Percentiles rank a stretch among this genome's conserved stretches.
These are phyloP conservation scores for Lasiodiplodia theobromae DNA, from an alignment of 2,329 filamentous ascomycete genomes.

Conservation along the genomic window DNA sequence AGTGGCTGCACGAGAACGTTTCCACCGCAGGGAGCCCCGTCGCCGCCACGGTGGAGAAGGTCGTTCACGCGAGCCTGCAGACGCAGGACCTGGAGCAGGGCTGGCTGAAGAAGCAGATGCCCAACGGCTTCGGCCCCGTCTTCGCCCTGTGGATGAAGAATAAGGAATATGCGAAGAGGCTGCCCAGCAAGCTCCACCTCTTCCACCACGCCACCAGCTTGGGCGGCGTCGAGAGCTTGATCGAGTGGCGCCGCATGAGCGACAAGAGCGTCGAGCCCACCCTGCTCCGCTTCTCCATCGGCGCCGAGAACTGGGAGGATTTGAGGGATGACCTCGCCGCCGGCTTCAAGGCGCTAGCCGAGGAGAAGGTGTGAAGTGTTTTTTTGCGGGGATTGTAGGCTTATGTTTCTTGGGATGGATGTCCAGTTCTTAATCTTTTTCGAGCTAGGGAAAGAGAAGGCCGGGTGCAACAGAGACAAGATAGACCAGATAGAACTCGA, in stretches of 20 bases:
- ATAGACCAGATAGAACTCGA: not conserved
- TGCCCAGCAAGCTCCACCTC: conserved; percentile 80
- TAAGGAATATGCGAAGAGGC: conserved; percentile 65
- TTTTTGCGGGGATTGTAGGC: not conserved
- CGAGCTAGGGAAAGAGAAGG: no score
- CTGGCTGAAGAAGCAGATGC: conserved; percentile 91
- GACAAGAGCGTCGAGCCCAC: conserved; percentile 75
- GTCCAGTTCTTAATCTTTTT: not conserved
- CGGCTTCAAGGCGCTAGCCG: conserved; percentile 37
- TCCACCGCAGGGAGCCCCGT: conserved; percentile 42
- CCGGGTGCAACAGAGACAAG: not conserved
- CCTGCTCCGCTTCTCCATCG: conserved; percentile 82
- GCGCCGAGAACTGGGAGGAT: conserved; percentile 87
- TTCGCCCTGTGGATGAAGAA: conserved; percentile 76
- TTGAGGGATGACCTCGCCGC: conserved; percentile 72
- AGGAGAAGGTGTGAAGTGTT: conserved; percentile 10
- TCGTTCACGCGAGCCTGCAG: conserved; percentile 79
- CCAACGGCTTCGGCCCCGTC: conserved; percentile 85
- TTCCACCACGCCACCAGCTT: conserved; percentile 96
- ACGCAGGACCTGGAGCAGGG: conserved; percentile 53
- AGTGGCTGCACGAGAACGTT: conserved; percentile 66
- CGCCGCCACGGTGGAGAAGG: conserved; percentile 59
- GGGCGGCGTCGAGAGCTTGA: conserved; percentile 91
- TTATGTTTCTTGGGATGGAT: not conserved
- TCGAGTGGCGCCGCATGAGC: conserved; percentile 95